Base-by-base conservation (phyloP, 345 rosid species). In the Aquilaria sinensis region DNA sequence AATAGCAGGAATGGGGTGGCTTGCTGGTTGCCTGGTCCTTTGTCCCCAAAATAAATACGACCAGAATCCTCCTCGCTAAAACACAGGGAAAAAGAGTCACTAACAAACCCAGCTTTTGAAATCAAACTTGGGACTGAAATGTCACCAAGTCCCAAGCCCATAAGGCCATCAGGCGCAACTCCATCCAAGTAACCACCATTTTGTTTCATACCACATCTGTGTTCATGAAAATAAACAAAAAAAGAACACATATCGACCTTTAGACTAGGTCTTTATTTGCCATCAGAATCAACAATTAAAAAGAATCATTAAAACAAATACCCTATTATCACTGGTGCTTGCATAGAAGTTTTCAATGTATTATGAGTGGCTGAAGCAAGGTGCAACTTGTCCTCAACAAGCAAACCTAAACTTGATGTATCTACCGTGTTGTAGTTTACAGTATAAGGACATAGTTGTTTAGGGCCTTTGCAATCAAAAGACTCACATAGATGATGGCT, bases 171-270 rank as follows among this genome's bases (percentile, higher is more conserved):
- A 60, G 96, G 96, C 58, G 96, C 96, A 73, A 70, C 76, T 31
- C 95, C 96, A 49, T 77, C 75, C 76, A 92, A 75, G 76, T 81
- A 92, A 7, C 52, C 83, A 37, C 98, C 98, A 70, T 80, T 89
- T 76, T 92, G 96, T 76, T 81, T 92, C 89, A 76, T 87, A 64
- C 96, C 98, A 82, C 98, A 92, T 69, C 98, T 92, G 75, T 64
- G 31, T 53, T 53, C 32, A 62, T 64, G 53, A 58, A 47, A 67
- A 53, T 1, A 45, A 64, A 9, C 45, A 67, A 46, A 67, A 7
- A 65, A n/a, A 23, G 12, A 55, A 58, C 47, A 14, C 43, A 23
- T 5, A 55, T 34, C 12, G 54, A 51, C 12, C 5, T 61, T 12
- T 51, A 33, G 33, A 3, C 15, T 6, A 16, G 53, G 69, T 41